Conservation (phyloP, 2,329 filamentous ascomycete species). For the Biscogniauxia mediterranea region DNA sequence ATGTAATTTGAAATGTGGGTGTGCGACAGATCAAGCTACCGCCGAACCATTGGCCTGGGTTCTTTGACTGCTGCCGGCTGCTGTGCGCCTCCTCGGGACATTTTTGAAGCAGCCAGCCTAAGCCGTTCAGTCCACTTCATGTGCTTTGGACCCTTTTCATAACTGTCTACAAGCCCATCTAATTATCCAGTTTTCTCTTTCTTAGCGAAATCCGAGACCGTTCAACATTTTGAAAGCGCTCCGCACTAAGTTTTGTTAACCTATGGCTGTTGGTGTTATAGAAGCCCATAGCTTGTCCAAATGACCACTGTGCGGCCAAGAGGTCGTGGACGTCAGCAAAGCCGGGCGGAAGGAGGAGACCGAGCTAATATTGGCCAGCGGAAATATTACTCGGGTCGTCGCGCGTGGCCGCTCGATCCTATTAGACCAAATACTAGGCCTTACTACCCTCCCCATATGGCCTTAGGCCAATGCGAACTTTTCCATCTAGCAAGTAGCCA, state of each 20-base stretch:
- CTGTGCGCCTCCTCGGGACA: conserved; percentile 22
- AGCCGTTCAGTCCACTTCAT: conserved; percentile 18
- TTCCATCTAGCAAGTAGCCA: conserved; percentile 4
- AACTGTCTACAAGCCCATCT: not conserved
- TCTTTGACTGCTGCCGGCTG: conserved; percentile 18
- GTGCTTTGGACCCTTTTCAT: not conserved
- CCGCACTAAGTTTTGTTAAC: not conserved
- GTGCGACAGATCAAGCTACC: conserved; percentile 22
- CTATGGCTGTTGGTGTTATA: not conserved
- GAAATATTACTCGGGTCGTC: conserved; percentile 23
- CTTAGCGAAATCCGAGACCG: not conserved
- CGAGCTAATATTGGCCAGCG: conserved; percentile 19
- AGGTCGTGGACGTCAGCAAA: conserved; percentile 10
- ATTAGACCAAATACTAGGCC: conserved; percentile 30
- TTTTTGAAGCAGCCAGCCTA: conserved; percentile 25
- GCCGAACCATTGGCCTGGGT: conserved; percentile 27
- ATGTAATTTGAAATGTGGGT: conserved; percentile 14
- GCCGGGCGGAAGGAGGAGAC: conserved; percentile 15
- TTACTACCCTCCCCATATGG: conserved; percentile 14
- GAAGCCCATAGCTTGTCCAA: not conserved
- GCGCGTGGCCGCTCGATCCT: conserved; percentile 29
- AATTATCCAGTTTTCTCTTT: not conserved
- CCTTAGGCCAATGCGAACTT: not conserved
- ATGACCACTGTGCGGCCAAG: conserved; percentile 8
- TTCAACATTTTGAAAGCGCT: not conserved